Percentiles rank a stretch among this genome's conserved stretches.
Evolutionary conservation across 495 filamentous ascomycete genomes (phyloP).

Genomic region (Annulohypoxylon nitens): DNA sequence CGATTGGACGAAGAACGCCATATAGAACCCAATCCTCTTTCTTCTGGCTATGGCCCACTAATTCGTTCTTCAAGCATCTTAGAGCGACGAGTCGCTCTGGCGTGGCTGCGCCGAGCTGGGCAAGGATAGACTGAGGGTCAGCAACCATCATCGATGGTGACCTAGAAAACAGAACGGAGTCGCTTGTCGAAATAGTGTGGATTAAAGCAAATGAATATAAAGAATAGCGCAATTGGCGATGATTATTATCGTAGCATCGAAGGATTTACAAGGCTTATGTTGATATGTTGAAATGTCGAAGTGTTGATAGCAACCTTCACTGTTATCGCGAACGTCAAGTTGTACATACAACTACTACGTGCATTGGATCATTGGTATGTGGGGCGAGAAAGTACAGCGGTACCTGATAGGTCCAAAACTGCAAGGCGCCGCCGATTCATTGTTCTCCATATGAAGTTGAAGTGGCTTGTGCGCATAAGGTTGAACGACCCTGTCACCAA

Average conservation of each 20-base stretch:
- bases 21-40: constrained; percentile 80
- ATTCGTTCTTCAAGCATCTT: constrained; percentile 83
- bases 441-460: background rate
- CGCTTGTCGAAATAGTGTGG: background rate
- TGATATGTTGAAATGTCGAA: constrained; percentile 1
- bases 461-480: background rate
- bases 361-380: constrained; percentile 15
- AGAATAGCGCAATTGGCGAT: constrained; percentile 13
- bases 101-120: constrained; percentile 72
- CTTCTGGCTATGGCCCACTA: constrained; percentile 87
- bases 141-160: constrained; percentile 49
- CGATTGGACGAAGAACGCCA: constrained; percentile 77
- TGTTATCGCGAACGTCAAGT: constrained; percentile 3
- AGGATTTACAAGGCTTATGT: background rate
- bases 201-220: constrained; percentile 1
- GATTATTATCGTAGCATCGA: background rate
- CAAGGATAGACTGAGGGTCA: constrained; percentile 64
- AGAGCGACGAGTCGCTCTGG: constrained; percentile 74
- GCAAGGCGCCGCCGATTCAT: too few relatives aligned
- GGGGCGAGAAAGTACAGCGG: background rate
- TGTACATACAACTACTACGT: background rate
- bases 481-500: background rate
- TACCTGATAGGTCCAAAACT: background rate
- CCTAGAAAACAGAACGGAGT: constrained; percentile 3
- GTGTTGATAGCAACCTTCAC: constrained; percentile 13